These are phyloP conservation scores for Vaccinium darrowii DNA, from an alignment of 148 eudicot species.

Conservation along the genomic window DNA sequence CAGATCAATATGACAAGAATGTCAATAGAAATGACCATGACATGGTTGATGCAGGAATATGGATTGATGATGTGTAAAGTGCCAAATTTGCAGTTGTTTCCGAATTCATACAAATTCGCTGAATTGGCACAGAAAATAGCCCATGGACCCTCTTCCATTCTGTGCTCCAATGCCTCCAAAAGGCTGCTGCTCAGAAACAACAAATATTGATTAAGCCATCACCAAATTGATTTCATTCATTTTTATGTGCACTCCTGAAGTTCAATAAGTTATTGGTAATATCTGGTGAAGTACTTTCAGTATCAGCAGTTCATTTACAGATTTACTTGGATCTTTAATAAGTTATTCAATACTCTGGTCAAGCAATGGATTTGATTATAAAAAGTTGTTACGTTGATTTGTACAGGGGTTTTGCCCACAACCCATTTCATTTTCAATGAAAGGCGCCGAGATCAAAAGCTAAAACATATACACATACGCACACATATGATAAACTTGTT, in stretches of 20 bases:
- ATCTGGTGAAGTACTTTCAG: too few species aligned
- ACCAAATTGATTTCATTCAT: not conserved
- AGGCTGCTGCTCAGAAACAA: not conserved
- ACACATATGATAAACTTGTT: not conserved
- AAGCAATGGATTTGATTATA: not conserved
- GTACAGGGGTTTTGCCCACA: not conserved
- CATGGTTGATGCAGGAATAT: constrained; percentile 28
- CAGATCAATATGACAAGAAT: constrained; percentile 16
- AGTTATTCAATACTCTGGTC: not conserved
- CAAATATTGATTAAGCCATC: constrained; percentile 16
- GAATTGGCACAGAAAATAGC: constrained; percentile 24
- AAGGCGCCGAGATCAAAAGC: too few species aligned
- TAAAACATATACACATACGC: not conserved
- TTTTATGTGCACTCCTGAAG: not conserved
- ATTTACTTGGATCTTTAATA: not conserved
- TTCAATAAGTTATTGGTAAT: not conserved
- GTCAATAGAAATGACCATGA: constrained; percentile 20
- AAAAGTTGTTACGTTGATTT: not conserved
- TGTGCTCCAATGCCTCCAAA: not conserved
- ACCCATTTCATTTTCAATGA: not conserved
- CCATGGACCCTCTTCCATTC: constrained; percentile 17
- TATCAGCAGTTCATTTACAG: too few species aligned
- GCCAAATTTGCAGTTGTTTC: constrained; percentile 2
- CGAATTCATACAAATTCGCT: not conserved
- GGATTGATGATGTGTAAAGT: constrained; percentile 16